Base-by-base conservation (phyloP, 352 stramenopile genomes). In the Pythium apleroticum region DNA sequence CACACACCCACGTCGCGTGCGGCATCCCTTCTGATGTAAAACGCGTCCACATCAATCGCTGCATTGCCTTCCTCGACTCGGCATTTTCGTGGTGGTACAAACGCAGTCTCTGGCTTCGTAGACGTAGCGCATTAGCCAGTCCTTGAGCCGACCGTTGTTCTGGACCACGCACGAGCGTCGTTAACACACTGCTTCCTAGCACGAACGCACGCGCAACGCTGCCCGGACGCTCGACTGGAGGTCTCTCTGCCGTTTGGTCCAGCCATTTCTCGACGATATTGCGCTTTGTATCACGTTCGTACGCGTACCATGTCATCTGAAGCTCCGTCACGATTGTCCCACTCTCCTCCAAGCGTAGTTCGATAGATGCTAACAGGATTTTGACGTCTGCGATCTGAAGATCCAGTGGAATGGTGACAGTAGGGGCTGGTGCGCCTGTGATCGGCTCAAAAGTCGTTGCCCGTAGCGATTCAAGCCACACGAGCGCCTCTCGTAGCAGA, bases 261-360 rank as follows among this genome's bases (percentile, higher is more conserved):
- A 95, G 69, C 86, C 84, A 95, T 54, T 82, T 88, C n/a, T 91
- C 81, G 19, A 93, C 75, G 4, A 93, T 58, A 17, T 59, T 81
- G 10, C 71, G 74, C 43, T 80, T 70, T 7, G 73, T 73, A 17
- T 82, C 64, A 60, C 73, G 63, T 28, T 89, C 74, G 46, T 83
- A 75, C 22, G 57, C 64, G 60, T 88, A 90, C 81, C 78, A 90
- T 7, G 77, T 90, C 80, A 92, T 89, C 33, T 92, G 73, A 30
- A 76, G 66, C 25, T 81, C 73, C 20, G 72, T 54, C 5, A 90
- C 57, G 0, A 75, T 62, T 1, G 20, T 57, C 12, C 62, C 0
- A 4, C 69, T 76, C 7, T 74, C 56, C 27, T 86, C 77, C 0
- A 77, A 37, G 1, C 27, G 48, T 12, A 90, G 55, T 12, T 89